phyloP scores from a whole-genome alignment of 495 filamentous ascomycete genomes.

The Daldinia vernicosa region DNA sequence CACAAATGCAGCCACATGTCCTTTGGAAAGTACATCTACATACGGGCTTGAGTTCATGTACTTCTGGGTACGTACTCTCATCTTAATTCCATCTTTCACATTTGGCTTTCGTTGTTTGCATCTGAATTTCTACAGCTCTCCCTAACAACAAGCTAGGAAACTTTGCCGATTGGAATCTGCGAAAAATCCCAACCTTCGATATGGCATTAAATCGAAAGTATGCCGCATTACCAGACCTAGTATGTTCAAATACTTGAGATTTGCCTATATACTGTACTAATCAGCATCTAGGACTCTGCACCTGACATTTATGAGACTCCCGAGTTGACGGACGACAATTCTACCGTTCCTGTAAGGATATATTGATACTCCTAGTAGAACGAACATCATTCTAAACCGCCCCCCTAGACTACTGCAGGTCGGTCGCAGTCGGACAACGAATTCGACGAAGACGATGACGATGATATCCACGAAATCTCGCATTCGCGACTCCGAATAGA shows the following conservation, averaged over 20 bases:
- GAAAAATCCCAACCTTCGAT: constrained; percentile 8
- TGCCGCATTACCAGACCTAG: constrained; percentile 83
- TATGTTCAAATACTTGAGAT: constrained; percentile 52
- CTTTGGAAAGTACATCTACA: background rate
- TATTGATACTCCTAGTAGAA: background rate
- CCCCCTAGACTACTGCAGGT: constrained; percentile 66
- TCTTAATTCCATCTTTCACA: background rate
- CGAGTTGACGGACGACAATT: constrained; percentile 85
- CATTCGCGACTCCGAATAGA: constrained; percentile 76
- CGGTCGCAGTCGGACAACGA: constrained; percentile 70
- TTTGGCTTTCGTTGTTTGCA: background rate
- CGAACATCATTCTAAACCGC: constrained; percentile 20
- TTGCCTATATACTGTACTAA: constrained; percentile 7
- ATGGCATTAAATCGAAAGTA: constrained; percentile 76
- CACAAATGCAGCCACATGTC: background rate
- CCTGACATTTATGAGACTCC: constrained; percentile 97
- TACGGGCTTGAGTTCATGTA: background rate
- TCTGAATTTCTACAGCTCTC: background rate
- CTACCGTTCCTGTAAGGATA: constrained; percentile 75
- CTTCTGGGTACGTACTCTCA: background rate
- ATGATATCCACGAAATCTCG: constrained; percentile 71
- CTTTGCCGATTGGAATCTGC: background rate
- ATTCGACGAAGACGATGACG: constrained; percentile 68
- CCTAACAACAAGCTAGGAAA: background rate
- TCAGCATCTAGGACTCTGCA: constrained; percentile 72